Base-by-base conservation (phyloP, 495 filamentous ascomycete species). In the Neurospora tetrasperma region DNA sequence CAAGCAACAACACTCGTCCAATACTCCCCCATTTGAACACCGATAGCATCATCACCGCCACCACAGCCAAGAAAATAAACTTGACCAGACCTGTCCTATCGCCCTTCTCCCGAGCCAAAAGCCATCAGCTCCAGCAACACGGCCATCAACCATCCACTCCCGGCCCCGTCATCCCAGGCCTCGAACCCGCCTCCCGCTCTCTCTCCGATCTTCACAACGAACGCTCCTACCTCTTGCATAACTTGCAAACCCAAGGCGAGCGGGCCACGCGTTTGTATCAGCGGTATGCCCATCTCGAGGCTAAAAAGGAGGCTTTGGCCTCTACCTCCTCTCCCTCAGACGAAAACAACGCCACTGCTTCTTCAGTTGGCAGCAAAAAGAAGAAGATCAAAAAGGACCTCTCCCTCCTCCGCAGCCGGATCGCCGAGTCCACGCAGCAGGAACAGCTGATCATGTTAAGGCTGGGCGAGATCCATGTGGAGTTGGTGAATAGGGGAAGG, bases 401-500 rank as follows among this genome's bases (percentile, higher is more conserved):
- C 7, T 42, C 73, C 5, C 42, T 73, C 11, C 38, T 79, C 20
- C 74, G 71, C 20, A 70, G 42, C 71, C 74, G 76, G 39, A 78
- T 86, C 38, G 72, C 74, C 9, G 81, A 85, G 39, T 80, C 75
- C 0, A 80, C 77, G 0, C 73, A 81, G 69, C 81, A 85, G 73
- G 82, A 87, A 74, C 79, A 76, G 69, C 70, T 76, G 23, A 81
- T 85, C 23, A 73, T 85, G 46, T 62, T 76, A 7, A 73, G 84
- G 23, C 76, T 86, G 40, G 78, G 81, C n/a, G 83, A 86, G 73
- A 74, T 87, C 27, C 72, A 81, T 39, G 73, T 82, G 27, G 84
- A 87, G 72, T 80, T 84, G 12, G 79, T 80, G 74, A 81, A 78
- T 41, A 74, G 79, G 31, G 81, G 82, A 69, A 74, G 81, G 48